phyloP scores from a whole-genome alignment of 2,329 filamentous ascomycete genomes.

The Stromatinia cepivora region DNA sequence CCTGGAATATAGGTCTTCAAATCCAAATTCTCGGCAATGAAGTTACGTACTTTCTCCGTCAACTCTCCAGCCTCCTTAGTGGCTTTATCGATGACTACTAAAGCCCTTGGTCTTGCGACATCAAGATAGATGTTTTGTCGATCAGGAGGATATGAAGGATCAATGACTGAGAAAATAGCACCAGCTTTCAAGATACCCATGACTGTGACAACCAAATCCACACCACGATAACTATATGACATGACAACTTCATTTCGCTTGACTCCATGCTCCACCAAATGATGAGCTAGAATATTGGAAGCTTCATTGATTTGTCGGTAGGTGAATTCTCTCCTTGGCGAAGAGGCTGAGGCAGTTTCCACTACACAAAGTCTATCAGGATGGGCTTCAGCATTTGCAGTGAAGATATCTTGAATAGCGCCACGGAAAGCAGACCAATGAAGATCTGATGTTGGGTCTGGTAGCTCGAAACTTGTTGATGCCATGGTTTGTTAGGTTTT shows the following conservation, averaged over 20 bases:
- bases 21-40: conserved; percentile 70
- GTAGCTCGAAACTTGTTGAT: conserved; percentile 38
- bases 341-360: conserved; percentile 56
- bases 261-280: conserved; percentile 72
- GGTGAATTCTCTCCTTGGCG: conserved; percentile 68
- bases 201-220: conserved; percentile 73
- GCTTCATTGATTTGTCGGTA: conserved; percentile 86
- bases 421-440: conserved; percentile 60
- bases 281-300: conserved; percentile 76
- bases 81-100: conserved; percentile 73
- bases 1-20: conserved; percentile 75
- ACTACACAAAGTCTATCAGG: conserved; percentile 67
- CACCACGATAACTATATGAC: conserved; percentile 82
- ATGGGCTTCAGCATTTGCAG: conserved; percentile 59
- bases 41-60: conserved; percentile 58
- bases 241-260: conserved; percentile 85
- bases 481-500: conserved; percentile 26
- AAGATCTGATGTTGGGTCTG: conserved; percentile 58
- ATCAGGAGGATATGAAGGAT: conserved; percentile 79
- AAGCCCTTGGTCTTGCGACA: conserved; percentile 69
- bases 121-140: conserved; percentile 82
- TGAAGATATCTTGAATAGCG: conserved; percentile 61
- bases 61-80: conserved; percentile 66
- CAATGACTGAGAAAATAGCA: conserved; percentile 66
- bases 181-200: conserved; percentile 71